Conservation (phyloP, 768 basidiomycete species). For the Coprinellus micaceus region DNA sequence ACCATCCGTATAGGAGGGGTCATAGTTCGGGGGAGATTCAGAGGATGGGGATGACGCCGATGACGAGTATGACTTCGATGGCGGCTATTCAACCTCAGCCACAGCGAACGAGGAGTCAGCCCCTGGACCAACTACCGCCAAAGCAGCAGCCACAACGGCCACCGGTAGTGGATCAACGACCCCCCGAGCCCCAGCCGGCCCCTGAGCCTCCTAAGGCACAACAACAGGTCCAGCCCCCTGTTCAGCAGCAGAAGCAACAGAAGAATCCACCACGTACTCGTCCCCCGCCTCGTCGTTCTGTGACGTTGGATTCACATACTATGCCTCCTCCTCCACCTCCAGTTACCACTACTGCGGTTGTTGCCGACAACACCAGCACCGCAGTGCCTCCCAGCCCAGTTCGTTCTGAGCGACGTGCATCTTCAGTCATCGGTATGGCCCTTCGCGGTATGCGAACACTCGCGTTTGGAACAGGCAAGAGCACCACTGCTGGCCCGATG, state of each 20-base stretch:
- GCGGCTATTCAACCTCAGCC: constrained; percentile 8
- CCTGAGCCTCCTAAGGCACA: background rate
- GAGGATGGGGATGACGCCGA: constrained; percentile 14
- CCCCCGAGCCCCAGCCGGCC: background rate
- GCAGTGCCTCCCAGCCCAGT: background rate
- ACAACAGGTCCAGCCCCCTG: background rate
- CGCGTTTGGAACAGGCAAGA: constrained; percentile 41
- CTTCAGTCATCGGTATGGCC: constrained; percentile 1
- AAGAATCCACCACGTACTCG: background rate
- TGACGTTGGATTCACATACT: too few relatives aligned
- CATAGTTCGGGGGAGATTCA: constrained; percentile 47
- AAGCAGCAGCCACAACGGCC: constrained; percentile 17
- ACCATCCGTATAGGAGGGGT: constrained; percentile 55
- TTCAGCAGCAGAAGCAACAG: background rate
- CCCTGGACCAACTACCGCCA: background rate
- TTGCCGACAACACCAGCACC: background rate
- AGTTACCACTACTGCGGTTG: background rate
- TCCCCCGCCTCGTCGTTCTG: background rate
- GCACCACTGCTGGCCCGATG: constrained; percentile 56
- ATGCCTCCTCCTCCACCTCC: background rate
- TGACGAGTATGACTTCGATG: constrained; percentile 12
- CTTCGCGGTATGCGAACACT: constrained; percentile 17
- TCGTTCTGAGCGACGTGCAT: background rate
- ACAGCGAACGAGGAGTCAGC: background rate
- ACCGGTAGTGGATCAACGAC: too few relatives aligned